These are phyloP conservation scores for Angomonas deanei DNA, from an alignment of 208 protist genomes.

Conservation along the genomic window DNA sequence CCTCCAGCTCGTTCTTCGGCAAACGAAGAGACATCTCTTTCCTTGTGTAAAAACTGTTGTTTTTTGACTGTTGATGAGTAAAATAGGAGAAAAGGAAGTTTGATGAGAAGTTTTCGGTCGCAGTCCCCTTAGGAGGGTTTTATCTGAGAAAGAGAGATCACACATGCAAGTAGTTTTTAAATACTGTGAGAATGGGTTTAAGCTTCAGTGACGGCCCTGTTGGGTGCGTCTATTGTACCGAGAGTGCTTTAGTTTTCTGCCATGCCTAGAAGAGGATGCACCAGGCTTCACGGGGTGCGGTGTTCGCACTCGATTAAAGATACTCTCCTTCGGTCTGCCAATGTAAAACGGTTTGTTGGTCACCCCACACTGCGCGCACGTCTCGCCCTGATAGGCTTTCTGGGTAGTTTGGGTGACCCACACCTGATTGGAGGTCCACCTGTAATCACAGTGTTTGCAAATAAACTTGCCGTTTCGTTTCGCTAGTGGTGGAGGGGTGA, in stretches of 20 bases:
- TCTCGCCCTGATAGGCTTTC: constrained; percentile 85
- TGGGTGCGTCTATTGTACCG: constrained; percentile 76
- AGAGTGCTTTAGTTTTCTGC: constrained; percentile 66
- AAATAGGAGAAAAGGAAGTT: not conserved
- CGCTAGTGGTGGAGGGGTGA: constrained; percentile 76
- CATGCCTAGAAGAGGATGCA: constrained; percentile 52
- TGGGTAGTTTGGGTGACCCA: constrained; percentile 89
- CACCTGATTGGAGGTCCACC: constrained; percentile 70
- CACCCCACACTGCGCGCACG: constrained; percentile 75
- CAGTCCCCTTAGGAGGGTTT: too few relatives aligned
- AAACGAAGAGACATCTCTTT: constrained; percentile 50
- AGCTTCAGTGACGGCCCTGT: constrained; percentile 25
- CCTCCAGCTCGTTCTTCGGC: constrained; percentile 74
- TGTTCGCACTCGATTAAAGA: constrained; percentile 74
- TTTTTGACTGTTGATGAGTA: not conserved
- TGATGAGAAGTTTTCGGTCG: not conserved
- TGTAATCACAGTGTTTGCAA: constrained; percentile 50
- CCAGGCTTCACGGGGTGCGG: constrained; percentile 73
- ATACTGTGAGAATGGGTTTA: too few relatives aligned
- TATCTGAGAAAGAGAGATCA: not conserved
- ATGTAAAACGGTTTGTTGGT: constrained; percentile 88
- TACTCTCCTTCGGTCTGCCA: constrained; percentile 60
- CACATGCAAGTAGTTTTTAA: not conserved
- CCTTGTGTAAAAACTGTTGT: not conserved
- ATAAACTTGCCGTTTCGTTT: constrained; percentile 63